These are phyloP conservation scores for Xylaria sp. DNA, from an alignment of 2,329 filamentous ascomycete genomes.

Conservation along the genomic window DNA sequence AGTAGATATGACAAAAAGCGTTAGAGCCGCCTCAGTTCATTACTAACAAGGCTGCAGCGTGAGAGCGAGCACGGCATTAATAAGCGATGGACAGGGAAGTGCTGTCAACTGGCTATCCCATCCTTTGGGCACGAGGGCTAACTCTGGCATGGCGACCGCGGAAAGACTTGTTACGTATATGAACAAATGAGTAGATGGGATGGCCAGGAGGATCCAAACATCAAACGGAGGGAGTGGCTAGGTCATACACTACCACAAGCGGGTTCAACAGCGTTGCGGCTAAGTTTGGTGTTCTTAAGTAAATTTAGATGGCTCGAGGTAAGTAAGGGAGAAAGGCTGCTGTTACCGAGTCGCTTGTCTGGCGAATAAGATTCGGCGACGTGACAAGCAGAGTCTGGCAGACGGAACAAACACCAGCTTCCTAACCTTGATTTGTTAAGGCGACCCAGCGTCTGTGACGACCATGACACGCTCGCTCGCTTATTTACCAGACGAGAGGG, in stretches of 20 bases:
- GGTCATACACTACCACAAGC: slow-evolving; percentile 24
- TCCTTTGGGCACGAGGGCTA: slow-evolving; percentile 18
- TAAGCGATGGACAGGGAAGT: slow-evolving; percentile 5
- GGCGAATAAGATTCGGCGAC: slow-evolving; percentile 33
- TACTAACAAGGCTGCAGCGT: slow-evolving; percentile 13
- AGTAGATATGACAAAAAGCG: slow-evolving; percentile 8
- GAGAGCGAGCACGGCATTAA: slow-evolving; percentile 8
- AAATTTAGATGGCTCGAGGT: slow-evolving; percentile 20
- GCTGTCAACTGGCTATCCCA: slow-evolving; percentile 16
- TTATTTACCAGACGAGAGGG: slow-evolving; percentile 28
- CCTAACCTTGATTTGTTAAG: slow-evolving; percentile 16
- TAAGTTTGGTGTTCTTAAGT: not conserved
- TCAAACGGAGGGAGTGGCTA: slow-evolving; percentile 23
- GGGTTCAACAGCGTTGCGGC: slow-evolving; percentile 18
- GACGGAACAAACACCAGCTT: slow-evolving; percentile 20
- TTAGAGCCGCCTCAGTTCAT: slow-evolving; percentile 17
- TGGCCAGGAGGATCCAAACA: slow-evolving; percentile 4
- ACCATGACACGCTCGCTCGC: slow-evolving; percentile 32
- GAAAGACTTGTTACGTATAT: slow-evolving; percentile 16
- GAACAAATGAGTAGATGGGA: slow-evolving; percentile 6
- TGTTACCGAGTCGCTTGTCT: slow-evolving; percentile 36
- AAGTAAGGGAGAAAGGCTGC: slow-evolving; percentile 5
- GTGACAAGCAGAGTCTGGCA: slow-evolving; percentile 28
- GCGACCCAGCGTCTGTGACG: slow-evolving; percentile 17
- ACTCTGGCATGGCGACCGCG: slow-evolving; percentile 24